Evolutionary conservation across 345 rosid genomes (phyloP).

Genomic region (Excoecaria cochinchinensis): DNA sequence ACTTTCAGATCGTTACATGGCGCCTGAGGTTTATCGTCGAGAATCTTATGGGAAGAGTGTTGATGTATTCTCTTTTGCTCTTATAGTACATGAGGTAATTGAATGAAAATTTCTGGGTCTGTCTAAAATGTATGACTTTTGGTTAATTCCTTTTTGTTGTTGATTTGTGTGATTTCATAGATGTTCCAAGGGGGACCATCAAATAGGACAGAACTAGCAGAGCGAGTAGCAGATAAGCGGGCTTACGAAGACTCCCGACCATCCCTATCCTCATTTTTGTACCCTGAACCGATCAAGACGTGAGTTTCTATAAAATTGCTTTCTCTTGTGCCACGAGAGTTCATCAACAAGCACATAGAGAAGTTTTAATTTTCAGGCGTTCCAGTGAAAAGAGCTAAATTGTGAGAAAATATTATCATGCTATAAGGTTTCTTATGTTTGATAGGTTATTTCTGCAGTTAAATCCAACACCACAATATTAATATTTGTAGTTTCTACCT

Average conservation of each 20-base stretch:
- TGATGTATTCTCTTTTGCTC: constrained; percentile 64
- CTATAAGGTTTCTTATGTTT: background rate
- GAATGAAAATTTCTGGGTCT: background rate
- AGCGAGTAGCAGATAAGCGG: constrained; percentile 60
- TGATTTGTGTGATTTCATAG: constrained; percentile 27
- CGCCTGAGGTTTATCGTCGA: constrained; percentile 67
- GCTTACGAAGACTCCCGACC: constrained; percentile 64
- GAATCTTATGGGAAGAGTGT: constrained; percentile 69
- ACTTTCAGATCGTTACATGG: constrained; percentile 64
- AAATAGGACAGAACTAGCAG: constrained; percentile 40
- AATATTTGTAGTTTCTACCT: too few species aligned
- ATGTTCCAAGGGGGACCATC: constrained; percentile 60
- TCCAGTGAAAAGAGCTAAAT: background rate
- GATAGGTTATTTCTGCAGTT: too few species aligned
- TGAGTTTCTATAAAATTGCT: constrained; percentile 26
- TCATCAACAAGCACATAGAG: background rate
- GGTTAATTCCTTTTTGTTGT: background rate
- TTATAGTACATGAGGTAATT: constrained; percentile 55
- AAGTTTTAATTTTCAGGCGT: background rate
- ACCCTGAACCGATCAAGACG: constrained; percentile 52
- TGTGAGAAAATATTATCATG: background rate
- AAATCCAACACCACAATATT: too few species aligned
- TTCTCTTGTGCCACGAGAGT: constrained; percentile 1
- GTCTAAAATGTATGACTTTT: too few species aligned
- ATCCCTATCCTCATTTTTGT: constrained; percentile 41